Evolutionary conservation across 2,329 filamentous ascomycete species (phyloP).

Genomic region (Scortechinia acanthostroma): DNA sequence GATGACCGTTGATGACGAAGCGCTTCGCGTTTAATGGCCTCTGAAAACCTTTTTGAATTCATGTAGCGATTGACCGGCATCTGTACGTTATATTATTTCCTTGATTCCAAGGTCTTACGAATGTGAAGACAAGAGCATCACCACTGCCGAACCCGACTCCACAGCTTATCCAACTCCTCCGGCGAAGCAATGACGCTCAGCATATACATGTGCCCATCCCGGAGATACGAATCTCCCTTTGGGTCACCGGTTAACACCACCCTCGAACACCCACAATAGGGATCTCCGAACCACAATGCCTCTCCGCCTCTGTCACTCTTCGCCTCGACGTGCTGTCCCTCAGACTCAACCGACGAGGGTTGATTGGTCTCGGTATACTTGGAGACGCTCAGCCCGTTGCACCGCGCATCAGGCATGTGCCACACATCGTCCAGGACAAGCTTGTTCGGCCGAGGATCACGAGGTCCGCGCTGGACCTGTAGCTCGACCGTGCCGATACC

Average conservation of each 20-base stretch:
- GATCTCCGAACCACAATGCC: not conserved
- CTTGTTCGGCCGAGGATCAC: constrained; percentile 10
- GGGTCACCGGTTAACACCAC: not conserved
- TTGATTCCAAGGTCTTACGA: too few species aligned
- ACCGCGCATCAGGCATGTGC: constrained; percentile 21
- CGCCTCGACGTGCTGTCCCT: too few species aligned
- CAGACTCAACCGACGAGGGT: not conserved
- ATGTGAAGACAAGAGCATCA: too few species aligned
- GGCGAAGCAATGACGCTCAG: not conserved
- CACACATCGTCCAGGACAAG: constrained; percentile 19
- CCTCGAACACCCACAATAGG: not conserved
- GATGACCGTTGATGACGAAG: too few species aligned
- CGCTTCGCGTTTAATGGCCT: too few species aligned
- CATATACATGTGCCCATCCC: not conserved
- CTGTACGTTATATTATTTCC: too few species aligned
- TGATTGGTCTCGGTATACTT: too few species aligned
- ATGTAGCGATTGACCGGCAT: too few species aligned
- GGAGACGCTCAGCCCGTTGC: constrained; percentile 10
- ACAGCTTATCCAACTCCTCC: not conserved
- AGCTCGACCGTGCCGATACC: constrained; percentile 21
- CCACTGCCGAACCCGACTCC: not conserved
- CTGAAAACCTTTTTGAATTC: too few species aligned
- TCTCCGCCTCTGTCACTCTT: too few species aligned
- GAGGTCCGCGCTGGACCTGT: constrained; percentile 11
- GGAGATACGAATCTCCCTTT: not conserved